Evolutionary conservation across 805 yeast species (phyloP), one percentile per base, ranked within the genome.

Genomic region (Ogataea methanolica): DNA sequence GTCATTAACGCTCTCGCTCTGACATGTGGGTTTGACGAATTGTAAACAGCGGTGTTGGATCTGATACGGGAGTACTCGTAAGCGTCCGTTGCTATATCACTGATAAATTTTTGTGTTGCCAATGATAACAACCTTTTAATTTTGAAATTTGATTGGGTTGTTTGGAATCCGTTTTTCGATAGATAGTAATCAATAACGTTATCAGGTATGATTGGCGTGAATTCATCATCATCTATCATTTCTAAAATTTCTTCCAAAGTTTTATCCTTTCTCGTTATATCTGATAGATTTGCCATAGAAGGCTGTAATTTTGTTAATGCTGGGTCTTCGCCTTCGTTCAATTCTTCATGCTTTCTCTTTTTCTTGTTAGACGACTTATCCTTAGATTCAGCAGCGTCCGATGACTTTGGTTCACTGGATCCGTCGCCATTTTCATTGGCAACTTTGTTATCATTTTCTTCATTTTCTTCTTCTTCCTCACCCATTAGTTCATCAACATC

Each of bases 51-150:
- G 12, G 89, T 81, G 5, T 88, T 74, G n/a, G 94, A 88, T 52
- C 98, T 77, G 55, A 94, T 94, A 51, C 98, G 74, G 8, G 96
- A 87, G 62, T 89, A 91, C 63, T 94, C 99, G 63, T 89, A 94
- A 0, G 99, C 97, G 62, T 94, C 98, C 15, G 90, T 88, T 1
- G 99, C 97, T 31, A 94, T 83, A 63, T 94, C 99, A 51, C 91
- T 82, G 26, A 94, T 78, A 64, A 94, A 94, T 62, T 94, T 94
- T 61, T 95, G 99, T 0, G 99, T 94, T 1, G 99, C 98, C 47
- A 94, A 72, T 0, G 98, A 97, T 42, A 94, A 72, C 35, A 94
- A 70, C 45, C 98, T 74, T 65, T 90, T 91, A 48, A 87, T 80
- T 48, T 90, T 77, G 14, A 80, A 70, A 62, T 92, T 96, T 36